Base-by-base conservation (phyloP, 2,329 filamentous ascomycete genomes). In the Dactylella cylindrospora region DNA sequence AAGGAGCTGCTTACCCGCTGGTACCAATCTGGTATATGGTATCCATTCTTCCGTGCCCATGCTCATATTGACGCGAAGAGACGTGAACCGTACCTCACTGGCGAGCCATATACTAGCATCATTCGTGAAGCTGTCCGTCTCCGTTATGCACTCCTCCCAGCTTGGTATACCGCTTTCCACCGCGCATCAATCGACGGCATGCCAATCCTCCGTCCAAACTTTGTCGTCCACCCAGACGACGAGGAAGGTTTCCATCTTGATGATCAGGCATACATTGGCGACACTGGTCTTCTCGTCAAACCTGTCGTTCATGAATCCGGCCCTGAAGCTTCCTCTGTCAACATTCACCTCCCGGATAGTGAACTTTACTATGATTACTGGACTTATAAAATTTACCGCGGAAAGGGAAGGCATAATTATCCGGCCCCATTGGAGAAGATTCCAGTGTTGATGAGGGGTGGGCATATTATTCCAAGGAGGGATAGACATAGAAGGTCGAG, bases 101-200 rank as follows among this genome's bases (percentile, higher is more conserved):
- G 87, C 8, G 86, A 93, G 64, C 90, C 90, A 0, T 90, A 95
- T 74, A 88, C 84, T 2, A 79, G 80, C 46, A 94, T 96, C 72
- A 88, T 95, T 70, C 88, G 89, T 0, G 83, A 91, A 62, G 90
- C 93, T 1, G 78, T 98, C 33, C 85, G 90, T 26, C 80, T 98
- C 33, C 83, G 93, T 44, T 98, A 98, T 74, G 83, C 85, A 65
- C 79, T 98, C 28, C 80, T 98, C 32, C 93, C 93, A 22, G 83
- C 88, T 1, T 97, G 90, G 90, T 98, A 98, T 73, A 97, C 91
- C 1, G 90, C 91, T 6, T 98, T 98, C 78, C 89, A 91, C 71
- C 84, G 94, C 70, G 89, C 93, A 9, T 85, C 88, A 68, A 79
- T 83, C 12, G 83, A 88, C 40, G 91, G 90, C 32, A 86, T 84